Evolutionary conservation across 306 rosid genomes (phyloP).

Genomic region (Castanopsis chinensis): DNA sequence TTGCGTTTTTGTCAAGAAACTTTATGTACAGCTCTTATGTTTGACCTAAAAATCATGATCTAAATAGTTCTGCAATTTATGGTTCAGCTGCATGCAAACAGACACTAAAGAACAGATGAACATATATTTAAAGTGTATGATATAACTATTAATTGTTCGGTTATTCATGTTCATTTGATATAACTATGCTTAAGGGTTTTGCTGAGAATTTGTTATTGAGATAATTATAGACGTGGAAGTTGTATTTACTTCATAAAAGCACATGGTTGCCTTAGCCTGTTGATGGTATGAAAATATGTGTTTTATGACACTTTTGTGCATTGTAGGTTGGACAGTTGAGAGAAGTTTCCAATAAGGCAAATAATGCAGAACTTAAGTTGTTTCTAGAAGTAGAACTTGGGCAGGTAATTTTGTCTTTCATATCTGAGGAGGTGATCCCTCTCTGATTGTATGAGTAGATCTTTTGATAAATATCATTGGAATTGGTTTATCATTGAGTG

Average conservation of each 20-base stretch:
- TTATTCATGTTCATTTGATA: background rate
- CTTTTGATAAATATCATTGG: background rate
- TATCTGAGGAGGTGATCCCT: background rate
- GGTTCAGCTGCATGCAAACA: background rate
- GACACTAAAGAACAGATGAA: background rate
- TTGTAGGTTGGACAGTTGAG: conserved; percentile 49
- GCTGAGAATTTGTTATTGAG: background rate
- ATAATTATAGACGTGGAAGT: background rate
- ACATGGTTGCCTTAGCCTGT: background rate
- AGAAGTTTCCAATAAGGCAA: conserved; percentile 36
- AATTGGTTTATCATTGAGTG: background rate
- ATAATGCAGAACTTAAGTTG: conserved; percentile 37
- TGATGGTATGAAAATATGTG: background rate
- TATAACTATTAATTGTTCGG: background rate
- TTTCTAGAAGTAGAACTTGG: conserved; percentile 45
- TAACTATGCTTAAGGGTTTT: background rate
- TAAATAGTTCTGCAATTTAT: background rate
- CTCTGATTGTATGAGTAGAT: background rate
- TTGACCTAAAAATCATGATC: too few relatives aligned
- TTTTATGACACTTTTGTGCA: background rate
- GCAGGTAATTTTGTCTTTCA: conserved; percentile 27
- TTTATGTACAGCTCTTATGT: too few relatives aligned
- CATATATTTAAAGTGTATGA: background rate
- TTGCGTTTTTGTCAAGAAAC: background rate
- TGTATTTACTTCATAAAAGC: background rate